A percentile compares a stretch with the other conserved stretches of the same genome.
Evolutionary conservation across 2,329 filamentous ascomycete species (phyloP).

Genomic region (Venturia asperata): DNA sequence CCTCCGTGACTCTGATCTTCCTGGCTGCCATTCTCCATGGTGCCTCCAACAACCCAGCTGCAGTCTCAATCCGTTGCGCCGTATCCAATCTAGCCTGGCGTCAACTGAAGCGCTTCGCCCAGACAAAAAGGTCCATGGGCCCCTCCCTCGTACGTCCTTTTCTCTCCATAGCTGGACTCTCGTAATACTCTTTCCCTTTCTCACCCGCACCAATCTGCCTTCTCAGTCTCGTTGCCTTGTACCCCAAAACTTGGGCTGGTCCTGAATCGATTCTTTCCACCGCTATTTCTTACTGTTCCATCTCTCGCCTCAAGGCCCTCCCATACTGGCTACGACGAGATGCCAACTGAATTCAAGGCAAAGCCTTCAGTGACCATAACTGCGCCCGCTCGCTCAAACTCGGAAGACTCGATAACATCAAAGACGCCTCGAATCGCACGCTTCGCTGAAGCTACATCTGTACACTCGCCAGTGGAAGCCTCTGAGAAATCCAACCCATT

Average conservation of each 20-base stretch:
- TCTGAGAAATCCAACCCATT: constrained; percentile 45
- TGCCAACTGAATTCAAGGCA: constrained; percentile 15
- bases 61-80: constrained; percentile 10
- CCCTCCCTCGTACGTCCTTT: constrained; percentile 11
- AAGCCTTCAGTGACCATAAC: constrained; percentile 9
- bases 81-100: constrained; percentile 14
- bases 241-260: constrained; percentile 11
- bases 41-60: neutral
- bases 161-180: constrained; percentile 17
- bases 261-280: constrained; percentile 9
- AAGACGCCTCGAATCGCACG: constrained; percentile 68
- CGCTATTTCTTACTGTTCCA: neutral
- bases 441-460: constrained; percentile 73
- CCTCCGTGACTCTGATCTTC: neutral
- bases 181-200: constrained; percentile 13
- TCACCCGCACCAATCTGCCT: neutral
- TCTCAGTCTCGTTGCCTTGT: constrained; percentile 7
- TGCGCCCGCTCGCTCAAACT: neutral
- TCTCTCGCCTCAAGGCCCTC: neutral
- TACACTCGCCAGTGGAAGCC: constrained; percentile 67
- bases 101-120: constrained; percentile 11
- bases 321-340: constrained; percentile 4
- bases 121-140: constrained; percentile 14
- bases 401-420: constrained; percentile 24
- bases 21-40: neutral